A percentile compares a stretch with the other conserved stretches of the same genome.
Evolutionary conservation across 441 rosid genomes (phyloP).

Genomic region (Adansonia madagascariensis): DNA sequence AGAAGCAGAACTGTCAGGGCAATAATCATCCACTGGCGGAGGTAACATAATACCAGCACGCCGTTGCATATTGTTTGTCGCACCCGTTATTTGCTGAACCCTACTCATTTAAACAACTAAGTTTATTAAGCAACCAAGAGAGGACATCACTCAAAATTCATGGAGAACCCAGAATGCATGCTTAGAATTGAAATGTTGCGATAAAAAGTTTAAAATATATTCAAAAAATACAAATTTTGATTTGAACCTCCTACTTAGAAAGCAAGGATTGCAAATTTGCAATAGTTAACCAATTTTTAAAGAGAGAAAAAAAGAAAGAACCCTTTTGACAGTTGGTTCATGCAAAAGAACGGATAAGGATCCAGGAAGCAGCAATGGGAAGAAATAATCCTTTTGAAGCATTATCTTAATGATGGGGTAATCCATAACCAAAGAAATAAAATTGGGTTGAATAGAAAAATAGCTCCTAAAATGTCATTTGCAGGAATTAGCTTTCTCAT

Average conservation of each 20-base stretch:
- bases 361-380: neutral
- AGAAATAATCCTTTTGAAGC: neutral
- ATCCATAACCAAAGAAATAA: neutral
- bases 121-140: slow-evolving; percentile 22
- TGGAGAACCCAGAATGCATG: slow-evolving; percentile 16
- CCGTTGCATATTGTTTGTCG: slow-evolving; percentile 46
- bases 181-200: slow-evolving; percentile 26
- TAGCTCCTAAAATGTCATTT: neutral
- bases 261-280: neutral
- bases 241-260: neutral
- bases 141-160: neutral
- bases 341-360: neutral
- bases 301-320: neutral
- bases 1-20: slow-evolving; percentile 39
- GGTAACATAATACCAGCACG: slow-evolving; percentile 62
- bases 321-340: neutral
- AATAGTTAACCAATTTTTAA: neutral
- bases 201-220: neutral
- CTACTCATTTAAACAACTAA: slow-evolving; percentile 48
- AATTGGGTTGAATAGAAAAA: neutral
- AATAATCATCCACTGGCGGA: slow-evolving; percentile 61
- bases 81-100: slow-evolving; percentile 65
- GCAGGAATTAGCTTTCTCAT: neutral
- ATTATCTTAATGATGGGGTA: neutral
- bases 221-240: neutral